A percentile compares a stretch with the other conserved stretches of the same genome.
These are phyloP conservation scores for Sclerotinia subarctica DNA, from an alignment of 2,329 filamentous ascomycete genomes.

Conservation along the genomic window DNA sequence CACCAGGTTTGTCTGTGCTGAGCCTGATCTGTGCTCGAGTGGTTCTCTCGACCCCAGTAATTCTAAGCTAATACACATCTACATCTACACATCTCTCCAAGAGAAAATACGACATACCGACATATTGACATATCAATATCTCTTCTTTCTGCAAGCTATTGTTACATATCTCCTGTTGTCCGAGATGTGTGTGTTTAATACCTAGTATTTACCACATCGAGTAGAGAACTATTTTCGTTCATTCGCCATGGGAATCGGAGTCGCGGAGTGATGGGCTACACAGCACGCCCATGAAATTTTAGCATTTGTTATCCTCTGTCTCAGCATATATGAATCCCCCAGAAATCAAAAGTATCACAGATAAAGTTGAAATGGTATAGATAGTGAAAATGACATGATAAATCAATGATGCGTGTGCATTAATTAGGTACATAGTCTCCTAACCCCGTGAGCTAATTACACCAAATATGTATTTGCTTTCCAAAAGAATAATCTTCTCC, in stretches of 20 bases:
- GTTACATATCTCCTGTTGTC: not conserved
- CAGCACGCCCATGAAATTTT: not conserved
- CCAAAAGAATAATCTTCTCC: not conserved
- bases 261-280: not conserved
- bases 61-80: too few species aligned
- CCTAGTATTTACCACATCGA: not conserved
- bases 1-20: slow-evolving; percentile 8
- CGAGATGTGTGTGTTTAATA: not conserved
- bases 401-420: too few species aligned
- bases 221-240: not conserved
- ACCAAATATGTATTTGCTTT: not conserved
- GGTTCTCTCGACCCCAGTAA: too few species aligned
- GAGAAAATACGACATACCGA: not conserved
- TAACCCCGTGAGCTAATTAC: not conserved
- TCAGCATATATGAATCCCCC: too few species aligned
- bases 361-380: too few species aligned
- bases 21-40: too few species aligned
- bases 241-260: not conserved
- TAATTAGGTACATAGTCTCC: too few species aligned
- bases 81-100: too few species aligned
- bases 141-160: not conserved
- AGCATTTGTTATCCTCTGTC: not conserved
- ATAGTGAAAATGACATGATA: too few species aligned
- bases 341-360: too few species aligned
- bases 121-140: not conserved